Conservation (phyloP, 1,284 basidiomycete genomes). For the Schizophyllum amplum region DNA sequence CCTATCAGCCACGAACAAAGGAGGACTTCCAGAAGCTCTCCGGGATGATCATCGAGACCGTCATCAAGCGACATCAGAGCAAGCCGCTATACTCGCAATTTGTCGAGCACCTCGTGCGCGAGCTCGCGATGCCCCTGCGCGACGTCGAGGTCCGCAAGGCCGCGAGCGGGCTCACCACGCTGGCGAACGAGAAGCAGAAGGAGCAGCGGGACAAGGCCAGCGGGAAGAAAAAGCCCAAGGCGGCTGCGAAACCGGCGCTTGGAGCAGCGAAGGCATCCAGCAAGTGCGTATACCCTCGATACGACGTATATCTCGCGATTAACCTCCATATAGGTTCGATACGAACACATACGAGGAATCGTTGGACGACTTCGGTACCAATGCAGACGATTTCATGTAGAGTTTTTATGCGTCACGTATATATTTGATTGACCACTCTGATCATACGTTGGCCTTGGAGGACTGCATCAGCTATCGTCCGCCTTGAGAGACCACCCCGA, state of each 20-base stretch:
- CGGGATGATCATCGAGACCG: constrained; percentile 57
- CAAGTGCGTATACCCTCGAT: constrained; percentile 39
- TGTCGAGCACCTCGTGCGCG: constrained; percentile 73
- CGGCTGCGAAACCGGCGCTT: constrained; percentile 60
- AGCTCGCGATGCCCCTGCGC: constrained; percentile 65
- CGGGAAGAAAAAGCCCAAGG: constrained; percentile 85
- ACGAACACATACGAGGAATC: constrained; percentile 78
- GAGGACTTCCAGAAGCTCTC: constrained; percentile 78
- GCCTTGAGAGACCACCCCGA: too few species aligned
- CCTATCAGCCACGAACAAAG: constrained; percentile 74
- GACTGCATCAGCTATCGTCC: too few species aligned
- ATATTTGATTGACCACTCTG: too few species aligned
- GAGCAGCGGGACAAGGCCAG: constrained; percentile 78
- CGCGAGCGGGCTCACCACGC: constrained; percentile 70
- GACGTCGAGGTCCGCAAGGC: constrained; percentile 88
- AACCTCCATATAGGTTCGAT: constrained; percentile 47
- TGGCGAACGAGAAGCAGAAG: constrained; percentile 92
- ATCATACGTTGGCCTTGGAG: too few species aligned
- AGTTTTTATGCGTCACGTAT: too few species aligned
- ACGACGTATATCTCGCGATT: constrained; percentile 3
- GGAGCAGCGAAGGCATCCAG: constrained; percentile 59
- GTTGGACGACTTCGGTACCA: constrained; percentile 73
- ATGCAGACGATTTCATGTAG: constrained; percentile 71
- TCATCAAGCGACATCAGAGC: constrained; percentile 69
- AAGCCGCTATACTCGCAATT: constrained; percentile 80